Evolutionary conservation across 495 filamentous ascomycete genomes (phyloP).

Genomic region (Penicillium angulare): DNA sequence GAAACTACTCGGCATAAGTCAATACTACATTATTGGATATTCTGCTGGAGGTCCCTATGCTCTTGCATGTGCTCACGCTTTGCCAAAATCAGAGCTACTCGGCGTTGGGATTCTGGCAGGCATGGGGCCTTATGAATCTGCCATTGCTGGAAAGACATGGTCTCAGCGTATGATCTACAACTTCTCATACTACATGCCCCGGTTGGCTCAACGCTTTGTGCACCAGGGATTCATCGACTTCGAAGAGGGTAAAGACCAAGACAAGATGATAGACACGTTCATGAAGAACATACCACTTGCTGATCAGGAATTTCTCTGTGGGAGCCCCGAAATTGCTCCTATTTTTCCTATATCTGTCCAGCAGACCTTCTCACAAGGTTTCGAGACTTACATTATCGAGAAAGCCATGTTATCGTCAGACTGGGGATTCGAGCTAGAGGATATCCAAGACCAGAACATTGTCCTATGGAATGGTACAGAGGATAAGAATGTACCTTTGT

Average conservation of each 20-base stretch:
- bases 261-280: slow-evolving; percentile 1
- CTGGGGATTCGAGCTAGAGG: slow-evolving; percentile 4
- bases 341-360: neutral
- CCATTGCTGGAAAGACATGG: neutral
- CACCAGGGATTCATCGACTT: neutral
- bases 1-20: slow-evolving; percentile 23
- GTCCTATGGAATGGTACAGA: slow-evolving; percentile 7
- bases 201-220: slow-evolving; percentile 2
- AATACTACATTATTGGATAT: slow-evolving; percentile 36
- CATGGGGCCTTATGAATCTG: slow-evolving; percentile 2
- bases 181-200: neutral
- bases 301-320: slow-evolving; percentile 1
- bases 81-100: slow-evolving; percentile 3
- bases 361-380: slow-evolving; percentile 2
- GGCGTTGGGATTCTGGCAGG: slow-evolving; percentile 3
- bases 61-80: slow-evolving; percentile 29
- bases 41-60: slow-evolving; percentile 37
- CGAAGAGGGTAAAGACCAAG: neutral
- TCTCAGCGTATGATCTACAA: neutral
- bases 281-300: neutral
- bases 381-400: neutral
- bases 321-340: neutral
- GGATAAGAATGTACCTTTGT: slow-evolving; percentile 2
- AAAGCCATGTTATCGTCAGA: slow-evolving; percentile 4
- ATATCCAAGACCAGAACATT: neutral